These are phyloP conservation scores for Entrophospora sp. DNA, from an alignment of 192 early-diverging fungal species.

Conservation along the genomic window DNA sequence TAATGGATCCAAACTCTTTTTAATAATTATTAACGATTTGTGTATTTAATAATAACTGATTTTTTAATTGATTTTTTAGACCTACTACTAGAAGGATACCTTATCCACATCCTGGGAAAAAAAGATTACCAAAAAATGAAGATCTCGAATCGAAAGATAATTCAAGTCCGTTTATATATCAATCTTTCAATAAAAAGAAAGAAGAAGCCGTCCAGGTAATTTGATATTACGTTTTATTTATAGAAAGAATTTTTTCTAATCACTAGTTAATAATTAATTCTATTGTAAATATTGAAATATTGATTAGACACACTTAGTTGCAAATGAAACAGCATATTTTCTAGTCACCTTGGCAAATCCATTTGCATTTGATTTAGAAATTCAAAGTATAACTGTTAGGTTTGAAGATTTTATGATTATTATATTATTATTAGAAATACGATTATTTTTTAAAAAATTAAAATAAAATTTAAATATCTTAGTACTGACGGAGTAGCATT, in stretches of 20 bases:
- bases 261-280: too few species aligned
- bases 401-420: conserved; percentile 16
- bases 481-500: conserved; percentile 58
- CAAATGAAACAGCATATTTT: conserved; percentile 59
- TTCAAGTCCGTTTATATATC: conserved; percentile 65
- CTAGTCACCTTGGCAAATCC: conserved; percentile 67
- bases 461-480: background rate
- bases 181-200: conserved; percentile 61
- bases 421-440: background rate
- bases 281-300: background rate
- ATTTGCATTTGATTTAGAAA: conserved; percentile 70
- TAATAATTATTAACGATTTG: too few species aligned
- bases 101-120: conserved; percentile 42
- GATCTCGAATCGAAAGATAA: conserved; percentile 32
- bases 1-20: too few species aligned
- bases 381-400: conserved; percentile 56
- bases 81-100: conserved; percentile 49
- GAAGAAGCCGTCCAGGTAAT: conserved; percentile 36
- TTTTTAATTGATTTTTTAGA: conserved; percentile 20
- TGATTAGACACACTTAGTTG: conserved; percentile 44
- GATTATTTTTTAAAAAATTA: background rate
- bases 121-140: conserved; percentile 24
- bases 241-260: too few species aligned
- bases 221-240: background rate
- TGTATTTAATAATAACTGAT: too few species aligned